Evolutionary conservation across 306 rosid genomes (phyloP), one percentile per base, ranked within the genome.

Genomic region (Adenanthera pavonina): DNA sequence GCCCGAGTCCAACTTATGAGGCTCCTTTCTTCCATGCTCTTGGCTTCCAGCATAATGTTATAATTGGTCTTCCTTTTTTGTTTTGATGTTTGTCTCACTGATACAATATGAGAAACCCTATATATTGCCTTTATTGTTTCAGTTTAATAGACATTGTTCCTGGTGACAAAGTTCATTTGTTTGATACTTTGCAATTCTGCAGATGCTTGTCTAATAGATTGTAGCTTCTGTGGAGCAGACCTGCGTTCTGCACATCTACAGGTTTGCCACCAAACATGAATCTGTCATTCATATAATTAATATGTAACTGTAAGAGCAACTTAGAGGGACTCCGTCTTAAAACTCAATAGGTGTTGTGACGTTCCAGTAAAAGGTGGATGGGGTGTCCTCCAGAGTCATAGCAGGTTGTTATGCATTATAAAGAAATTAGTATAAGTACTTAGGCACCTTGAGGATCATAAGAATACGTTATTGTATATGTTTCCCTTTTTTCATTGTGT

Each of bases 141-240:
- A 16, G 33, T 48, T 72, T 51, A 74, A 44, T 34, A 53, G 64
- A 74, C 49, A n/a, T 3, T 78, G 67, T 74, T 10, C 64, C 67
- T 15, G 65, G 67, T 48, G 77, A 75, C 67, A 69, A 67, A 12
- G 34, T 47, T 81, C 66, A 77, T 76, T 61, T 76, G 59, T 40
- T 82, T 60, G 15, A 66, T 81, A 76, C 46, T 61, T 30, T 35
- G 53, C 79, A 47, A 69, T 80, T 80, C 78, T 85, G 86, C 94
- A 95, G 98, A 93, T 90, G 92, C 99, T 59, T 93, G 95, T 82
- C 91, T 95, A 82, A 76, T 89, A 57, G 87, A 86, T 79, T 87
- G 89, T 82, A 95, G 99, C 91, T 95, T 95, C 86, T 95, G 94
- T 20, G 97, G 92, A 83, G 99, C 99, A 77, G 97, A 95, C 81